Evolutionary conservation across 805 yeast genomes (phyloP).

Genomic region (Candida saitoana): DNA sequence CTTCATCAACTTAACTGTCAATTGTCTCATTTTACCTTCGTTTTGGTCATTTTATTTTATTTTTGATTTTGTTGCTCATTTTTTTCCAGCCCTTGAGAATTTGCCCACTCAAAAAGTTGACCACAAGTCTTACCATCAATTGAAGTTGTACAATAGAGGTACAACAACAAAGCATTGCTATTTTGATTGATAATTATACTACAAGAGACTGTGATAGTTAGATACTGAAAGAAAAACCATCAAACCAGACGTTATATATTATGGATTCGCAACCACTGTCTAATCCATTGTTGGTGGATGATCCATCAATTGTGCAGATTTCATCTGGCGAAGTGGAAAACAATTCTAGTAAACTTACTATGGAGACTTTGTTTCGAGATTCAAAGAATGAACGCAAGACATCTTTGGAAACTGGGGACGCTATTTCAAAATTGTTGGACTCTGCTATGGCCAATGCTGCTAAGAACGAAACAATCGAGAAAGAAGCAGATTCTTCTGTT

Average conservation of each 20-base stretch:
- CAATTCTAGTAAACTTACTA: neutral
- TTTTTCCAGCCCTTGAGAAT: neutral
- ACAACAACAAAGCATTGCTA: neutral
- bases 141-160: neutral
- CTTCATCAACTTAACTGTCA: too few relatives aligned
- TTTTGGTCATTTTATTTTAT: too few relatives aligned
- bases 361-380: constrained; percentile 2
- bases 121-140: neutral
- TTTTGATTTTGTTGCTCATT: neutral
- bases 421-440: constrained; percentile 39
- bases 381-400: neutral
- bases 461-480: constrained; percentile 11
- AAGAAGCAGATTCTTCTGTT: constrained; percentile 14
- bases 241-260: neutral
- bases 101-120: neutral
- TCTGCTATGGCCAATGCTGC: constrained; percentile 48
- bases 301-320: constrained; percentile 23
- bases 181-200: neutral
- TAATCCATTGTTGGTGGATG: constrained; percentile 16
- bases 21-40: too few relatives aligned
- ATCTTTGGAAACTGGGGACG: constrained; percentile 28
- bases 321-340: constrained; percentile 1
- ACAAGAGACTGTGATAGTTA: neutral
- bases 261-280: constrained; percentile 2
- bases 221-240: neutral